Evolutionary conservation across 257 asterid species (phyloP).

Genomic region (Solanum clarkiae): DNA sequence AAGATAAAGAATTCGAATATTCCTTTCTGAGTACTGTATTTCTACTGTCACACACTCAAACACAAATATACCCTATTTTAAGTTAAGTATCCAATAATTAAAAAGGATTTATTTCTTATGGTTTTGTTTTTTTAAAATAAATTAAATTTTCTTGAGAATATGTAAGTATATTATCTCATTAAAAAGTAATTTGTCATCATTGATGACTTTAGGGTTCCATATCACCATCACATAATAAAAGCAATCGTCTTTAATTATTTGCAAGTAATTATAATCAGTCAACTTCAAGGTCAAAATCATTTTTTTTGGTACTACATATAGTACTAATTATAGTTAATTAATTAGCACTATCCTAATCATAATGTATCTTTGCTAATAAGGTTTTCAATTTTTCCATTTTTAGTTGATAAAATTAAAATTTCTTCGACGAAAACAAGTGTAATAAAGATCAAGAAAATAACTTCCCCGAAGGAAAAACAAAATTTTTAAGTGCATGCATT

Average conservation of each 20-base stretch:
- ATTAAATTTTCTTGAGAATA: neutral
- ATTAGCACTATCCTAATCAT: constrained; percentile 10
- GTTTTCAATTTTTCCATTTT: neutral
- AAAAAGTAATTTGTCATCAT: constrained; percentile 17
- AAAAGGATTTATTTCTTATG: neutral
- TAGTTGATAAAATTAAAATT: neutral
- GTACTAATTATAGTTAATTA: neutral
- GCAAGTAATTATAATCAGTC: constrained; percentile 20
- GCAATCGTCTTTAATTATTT: constrained; percentile 4
- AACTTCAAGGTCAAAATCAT: constrained; percentile 33
- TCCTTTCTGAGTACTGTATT: neutral
- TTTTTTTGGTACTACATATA: neutral
- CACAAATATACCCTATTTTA: neutral
- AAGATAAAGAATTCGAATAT: constrained; percentile 1
- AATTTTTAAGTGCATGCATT: neutral
- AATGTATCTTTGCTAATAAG: neutral
- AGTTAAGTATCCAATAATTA: constrained; percentile 5
- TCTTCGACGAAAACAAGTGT: neutral
- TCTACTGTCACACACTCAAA: neutral
- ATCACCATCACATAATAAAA: constrained; percentile 2
- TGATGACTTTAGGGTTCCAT: constrained; percentile 17
- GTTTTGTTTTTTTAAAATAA: constrained; percentile 1
- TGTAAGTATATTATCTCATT: neutral
- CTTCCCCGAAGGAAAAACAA: neutral
- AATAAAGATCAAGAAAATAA: neutral